A percentile compares a stretch with the other conserved stretches of the same genome.
These are phyloP conservation scores for Alternaria solani DNA, from an alignment of 2,329 filamentous ascomycete genomes.

Conservation along the genomic window DNA sequence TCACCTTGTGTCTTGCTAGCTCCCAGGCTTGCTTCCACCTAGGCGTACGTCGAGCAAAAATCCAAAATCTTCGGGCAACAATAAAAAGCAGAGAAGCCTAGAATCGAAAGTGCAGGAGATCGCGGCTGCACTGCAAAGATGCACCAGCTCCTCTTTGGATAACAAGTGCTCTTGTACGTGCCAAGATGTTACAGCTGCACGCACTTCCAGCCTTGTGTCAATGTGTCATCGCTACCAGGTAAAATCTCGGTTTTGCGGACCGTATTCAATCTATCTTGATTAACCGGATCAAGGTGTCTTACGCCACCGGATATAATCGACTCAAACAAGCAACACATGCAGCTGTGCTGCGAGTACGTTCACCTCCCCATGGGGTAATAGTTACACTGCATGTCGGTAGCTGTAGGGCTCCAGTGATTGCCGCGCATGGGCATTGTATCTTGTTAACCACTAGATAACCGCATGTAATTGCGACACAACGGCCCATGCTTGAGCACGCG, in stretches of 20 bases:
- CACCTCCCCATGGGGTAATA: not conserved
- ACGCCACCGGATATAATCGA: conserved; percentile 11
- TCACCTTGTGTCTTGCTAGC: not conserved
- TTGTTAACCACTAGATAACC: not conserved
- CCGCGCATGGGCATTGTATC: not conserved
- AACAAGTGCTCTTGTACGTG: not conserved
- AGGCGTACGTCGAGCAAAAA: not conserved
- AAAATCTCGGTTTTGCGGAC: conserved; percentile 20
- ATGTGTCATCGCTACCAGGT: not conserved
- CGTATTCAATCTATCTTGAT: conserved; percentile 24
- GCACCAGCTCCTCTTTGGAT: not conserved
- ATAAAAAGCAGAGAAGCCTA: not conserved
- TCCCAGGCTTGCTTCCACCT: not conserved
- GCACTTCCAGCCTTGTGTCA: conserved; percentile 2
- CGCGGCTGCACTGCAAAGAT: not conserved
- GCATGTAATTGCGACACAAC: not conserved
- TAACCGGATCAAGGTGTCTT: conserved; percentile 7
- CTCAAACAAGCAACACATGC: conserved; percentile 8
- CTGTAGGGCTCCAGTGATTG: conserved; percentile 5
- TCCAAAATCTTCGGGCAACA: not conserved
- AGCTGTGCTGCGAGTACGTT: not conserved
- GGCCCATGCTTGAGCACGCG: not conserved
- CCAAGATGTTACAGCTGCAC: conserved; percentile 7
- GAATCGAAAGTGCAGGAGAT: not conserved
- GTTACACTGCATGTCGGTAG: conserved; percentile 14